Conservation (phyloP, 768 basidiomycete species). For the Agaricus subrufescens region DNA sequence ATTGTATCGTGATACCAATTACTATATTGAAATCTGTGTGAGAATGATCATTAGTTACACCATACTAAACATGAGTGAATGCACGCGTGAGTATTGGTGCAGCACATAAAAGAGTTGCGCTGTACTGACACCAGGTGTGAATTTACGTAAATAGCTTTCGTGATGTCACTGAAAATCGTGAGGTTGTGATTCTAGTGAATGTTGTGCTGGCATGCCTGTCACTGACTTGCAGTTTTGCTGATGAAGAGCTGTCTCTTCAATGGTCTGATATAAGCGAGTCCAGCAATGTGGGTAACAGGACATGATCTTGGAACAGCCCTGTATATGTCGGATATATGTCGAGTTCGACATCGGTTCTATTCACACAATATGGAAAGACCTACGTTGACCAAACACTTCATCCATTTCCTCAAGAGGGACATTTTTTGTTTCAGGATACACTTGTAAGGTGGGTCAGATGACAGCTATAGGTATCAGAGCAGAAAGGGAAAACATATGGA, state of each 20-base stretch:
- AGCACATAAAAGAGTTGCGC: too few species aligned
- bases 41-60: too few species aligned
- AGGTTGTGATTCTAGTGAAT: too few species aligned
- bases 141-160: too few species aligned
- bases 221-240: too few species aligned
- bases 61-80: too few species aligned
- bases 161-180: too few species aligned
- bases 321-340: background rate
- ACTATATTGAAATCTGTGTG: too few species aligned
- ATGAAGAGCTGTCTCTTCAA: background rate
- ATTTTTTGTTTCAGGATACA: slow-evolving; percentile 79
- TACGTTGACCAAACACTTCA: slow-evolving; percentile 77
- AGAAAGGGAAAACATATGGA: slow-evolving; percentile 39
- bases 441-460: slow-evolving; percentile 26
- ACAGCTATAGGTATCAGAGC: background rate
- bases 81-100: too few species aligned
- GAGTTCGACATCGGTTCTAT: background rate
- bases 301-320: slow-evolving; percentile 10
- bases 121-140: too few species aligned
- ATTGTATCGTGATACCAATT: too few species aligned
- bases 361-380: background rate
- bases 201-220: too few species aligned
- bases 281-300: slow-evolving; percentile 5
- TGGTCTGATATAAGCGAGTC: slow-evolving; percentile 1
- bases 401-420: slow-evolving; percentile 86